Evolutionary conservation across 2,329 filamentous ascomycete species (phyloP).

Genomic region (Aspergillus ruber): DNA sequence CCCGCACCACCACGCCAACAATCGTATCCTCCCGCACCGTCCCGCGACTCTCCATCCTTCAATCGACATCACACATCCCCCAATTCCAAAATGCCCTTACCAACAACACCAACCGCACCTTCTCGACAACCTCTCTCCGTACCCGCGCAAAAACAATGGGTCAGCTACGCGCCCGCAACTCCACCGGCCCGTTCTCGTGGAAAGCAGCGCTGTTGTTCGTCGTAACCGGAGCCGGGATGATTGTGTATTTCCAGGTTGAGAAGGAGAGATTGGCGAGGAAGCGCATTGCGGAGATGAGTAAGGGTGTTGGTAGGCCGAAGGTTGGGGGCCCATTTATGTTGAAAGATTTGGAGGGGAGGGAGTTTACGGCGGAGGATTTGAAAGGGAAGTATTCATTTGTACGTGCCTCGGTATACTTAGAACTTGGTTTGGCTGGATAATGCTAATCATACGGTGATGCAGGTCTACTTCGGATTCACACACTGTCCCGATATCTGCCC

Average conservation of each 20-base stretch:
- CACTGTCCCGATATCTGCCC: constrained; percentile 98
- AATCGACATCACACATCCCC: neutral
- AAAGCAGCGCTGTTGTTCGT: constrained; percentile 85
- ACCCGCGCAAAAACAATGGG: constrained; percentile 31
- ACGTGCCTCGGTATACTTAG: constrained; percentile 14
- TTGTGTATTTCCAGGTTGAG: constrained; percentile 88
- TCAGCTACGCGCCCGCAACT: constrained; percentile 33
- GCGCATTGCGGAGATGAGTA: constrained; percentile 82
- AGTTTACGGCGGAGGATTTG: constrained; percentile 72
- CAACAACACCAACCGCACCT: constrained; percentile 9
- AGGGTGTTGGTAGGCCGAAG: constrained; percentile 87
- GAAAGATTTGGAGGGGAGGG: constrained; percentile 71
- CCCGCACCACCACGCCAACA: constrained; percentile 6
- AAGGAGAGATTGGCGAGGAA: constrained; percentile 86
- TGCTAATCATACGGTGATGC: constrained; percentile 4
- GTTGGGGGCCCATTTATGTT: constrained; percentile 83
- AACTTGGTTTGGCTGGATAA: too few species aligned
- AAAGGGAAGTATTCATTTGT: constrained; percentile 69
- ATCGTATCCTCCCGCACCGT: constrained; percentile 5
- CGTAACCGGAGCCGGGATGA: constrained; percentile 65
- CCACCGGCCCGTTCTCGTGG: constrained; percentile 72
- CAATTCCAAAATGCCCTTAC: neutral
- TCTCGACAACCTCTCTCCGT: constrained; percentile 23
- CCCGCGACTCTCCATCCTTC: constrained; percentile 1
- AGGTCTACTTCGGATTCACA: constrained; percentile 98